Conservation (phyloP, 1,284 basidiomycete species). For the Cronartium ribicola region DNA sequence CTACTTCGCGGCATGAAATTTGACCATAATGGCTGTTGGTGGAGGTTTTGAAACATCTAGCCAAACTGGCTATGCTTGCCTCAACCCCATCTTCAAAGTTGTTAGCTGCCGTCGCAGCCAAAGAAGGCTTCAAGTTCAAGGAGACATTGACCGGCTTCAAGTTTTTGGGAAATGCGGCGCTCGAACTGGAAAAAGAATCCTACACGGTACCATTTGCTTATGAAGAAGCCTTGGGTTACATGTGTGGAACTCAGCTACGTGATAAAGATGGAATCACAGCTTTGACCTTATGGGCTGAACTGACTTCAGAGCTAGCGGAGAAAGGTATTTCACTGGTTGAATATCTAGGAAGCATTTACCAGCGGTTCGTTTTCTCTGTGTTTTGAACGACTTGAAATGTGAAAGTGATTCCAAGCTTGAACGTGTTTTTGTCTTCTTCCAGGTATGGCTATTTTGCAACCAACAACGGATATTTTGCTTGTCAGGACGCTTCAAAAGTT, state of each 20-base stretch:
- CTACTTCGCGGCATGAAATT: no score
- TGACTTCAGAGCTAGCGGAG: slow-evolving; percentile 58
- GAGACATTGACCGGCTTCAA: slow-evolving; percentile 72
- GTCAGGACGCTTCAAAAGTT: slow-evolving; percentile 62
- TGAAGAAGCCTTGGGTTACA: slow-evolving; percentile 78
- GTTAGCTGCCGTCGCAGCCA: slow-evolving; percentile 67
- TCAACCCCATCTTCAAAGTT: slow-evolving; percentile 84
- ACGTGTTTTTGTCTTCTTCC: neutral
- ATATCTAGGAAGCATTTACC: slow-evolving; percentile 64
- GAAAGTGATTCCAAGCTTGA: neutral
- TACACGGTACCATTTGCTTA: slow-evolving; percentile 74
- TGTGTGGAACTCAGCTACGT: slow-evolving; percentile 69
- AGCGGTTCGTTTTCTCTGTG: slow-evolving; percentile 55
- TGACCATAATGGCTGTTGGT: no score
- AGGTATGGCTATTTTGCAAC: slow-evolving; percentile 53
- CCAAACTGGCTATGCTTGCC: slow-evolving; percentile 71
- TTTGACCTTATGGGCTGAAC: slow-evolving; percentile 63
- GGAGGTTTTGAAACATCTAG: slow-evolving; percentile 48
- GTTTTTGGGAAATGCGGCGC: slow-evolving; percentile 66
- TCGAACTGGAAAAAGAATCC: slow-evolving; percentile 62
- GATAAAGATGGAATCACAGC: slow-evolving; percentile 68
- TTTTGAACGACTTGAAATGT: neutral
- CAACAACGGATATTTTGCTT: slow-evolving; percentile 74
- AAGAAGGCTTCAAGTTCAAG: slow-evolving; percentile 71
- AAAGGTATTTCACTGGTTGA: slow-evolving; percentile 59